Evolutionary conservation across 495 filamentous ascomycete genomes (phyloP), one percentile per base, ranked within the genome.

Genomic region (Aspergillus avenaceus): DNA sequence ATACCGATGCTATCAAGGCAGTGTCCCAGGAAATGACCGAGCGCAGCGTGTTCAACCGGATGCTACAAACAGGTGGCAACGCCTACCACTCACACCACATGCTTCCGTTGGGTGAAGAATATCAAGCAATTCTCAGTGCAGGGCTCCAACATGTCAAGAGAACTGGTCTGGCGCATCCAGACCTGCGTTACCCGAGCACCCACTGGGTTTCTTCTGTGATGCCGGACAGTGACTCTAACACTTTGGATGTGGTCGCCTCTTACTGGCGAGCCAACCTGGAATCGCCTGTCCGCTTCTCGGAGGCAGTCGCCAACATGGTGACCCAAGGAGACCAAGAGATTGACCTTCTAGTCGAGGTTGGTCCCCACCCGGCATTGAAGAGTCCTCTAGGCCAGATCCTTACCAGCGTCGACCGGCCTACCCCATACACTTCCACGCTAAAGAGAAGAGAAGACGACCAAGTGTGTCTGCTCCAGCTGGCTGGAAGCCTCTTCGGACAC

Each of bases 241-340:
- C 8, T 42, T n/a, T n/a, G n/a, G 13, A 1, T 16, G 12, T 12
- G 12, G 14, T 21, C 1, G 12, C 28, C 2, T 16, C 11, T 2
- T 54, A 54, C 24, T 54, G 52, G 52, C 24, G 52, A 8, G 3
- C 2, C 0, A 54, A 54, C 26, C 46, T 54, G 11, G 52, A 50
- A 28, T 41, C 38, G 8, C 42, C 27, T n/a, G 47, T 50, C 1
- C 42, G 9, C 11, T 54, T 54, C 25, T 9, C 32, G 4, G 19
- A 34, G 0, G 36, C 34, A 14, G 13, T 51, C 16, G 3, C 5
- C 8, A 26, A 14, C 1, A 26, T 50, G 6, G 4, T 31, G 14
- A 1, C 7, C 9, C 6, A 14, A 1, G 28, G 27, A 1, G 25
- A 25, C 14, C 5, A 5, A 19, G 6, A 16, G 8, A 25, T 16